phyloP scores from a whole-genome alignment of 768 basidiomycete genomes.

The Phaffia australis region DNA sequence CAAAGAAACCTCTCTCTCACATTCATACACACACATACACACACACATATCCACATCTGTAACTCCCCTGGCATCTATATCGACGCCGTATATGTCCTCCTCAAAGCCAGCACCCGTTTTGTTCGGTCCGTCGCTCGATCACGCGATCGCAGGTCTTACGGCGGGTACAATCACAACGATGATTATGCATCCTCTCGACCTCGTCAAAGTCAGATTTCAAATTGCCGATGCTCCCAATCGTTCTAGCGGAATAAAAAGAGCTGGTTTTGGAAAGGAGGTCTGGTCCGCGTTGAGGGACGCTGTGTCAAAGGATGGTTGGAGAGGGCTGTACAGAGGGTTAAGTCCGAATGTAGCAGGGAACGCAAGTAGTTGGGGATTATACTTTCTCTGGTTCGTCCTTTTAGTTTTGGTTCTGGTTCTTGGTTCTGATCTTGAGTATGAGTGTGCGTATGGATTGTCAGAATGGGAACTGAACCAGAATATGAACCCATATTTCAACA shows the following conservation, averaged over 20 bases:
- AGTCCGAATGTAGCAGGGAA: conserved; percentile 87
- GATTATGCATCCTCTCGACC: conserved; percentile 93
- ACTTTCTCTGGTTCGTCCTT: conserved; percentile 82
- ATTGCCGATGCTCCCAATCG: conserved; percentile 53
- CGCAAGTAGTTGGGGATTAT: conserved; percentile 91
- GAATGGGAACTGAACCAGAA: neutral
- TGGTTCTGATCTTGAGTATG: neutral
- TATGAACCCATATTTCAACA: neutral
- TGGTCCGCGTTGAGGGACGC: conserved; percentile 65
- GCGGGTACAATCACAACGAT: conserved; percentile 86
- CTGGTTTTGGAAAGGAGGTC: conserved; percentile 45
- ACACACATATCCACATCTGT: too few species aligned
- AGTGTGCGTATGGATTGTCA: neutral
- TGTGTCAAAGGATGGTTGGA: conserved; percentile 61
- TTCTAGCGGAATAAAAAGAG: conserved; percentile 23
- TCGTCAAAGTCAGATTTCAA: conserved; percentile 88
- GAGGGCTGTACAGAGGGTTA: conserved; percentile 80
- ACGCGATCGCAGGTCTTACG: conserved; percentile 84
- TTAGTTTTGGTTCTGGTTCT: conserved; percentile 12
- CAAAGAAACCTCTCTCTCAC: too few species aligned
- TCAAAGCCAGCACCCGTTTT: conserved; percentile 13
- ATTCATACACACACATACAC: too few species aligned
- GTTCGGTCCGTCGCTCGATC: conserved; percentile 45
- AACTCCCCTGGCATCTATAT: too few species aligned
- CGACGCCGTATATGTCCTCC: neutral